Evolutionary conservation across 2,329 filamentous ascomycete genomes (phyloP).

Genomic region (Phialophora expanda): DNA sequence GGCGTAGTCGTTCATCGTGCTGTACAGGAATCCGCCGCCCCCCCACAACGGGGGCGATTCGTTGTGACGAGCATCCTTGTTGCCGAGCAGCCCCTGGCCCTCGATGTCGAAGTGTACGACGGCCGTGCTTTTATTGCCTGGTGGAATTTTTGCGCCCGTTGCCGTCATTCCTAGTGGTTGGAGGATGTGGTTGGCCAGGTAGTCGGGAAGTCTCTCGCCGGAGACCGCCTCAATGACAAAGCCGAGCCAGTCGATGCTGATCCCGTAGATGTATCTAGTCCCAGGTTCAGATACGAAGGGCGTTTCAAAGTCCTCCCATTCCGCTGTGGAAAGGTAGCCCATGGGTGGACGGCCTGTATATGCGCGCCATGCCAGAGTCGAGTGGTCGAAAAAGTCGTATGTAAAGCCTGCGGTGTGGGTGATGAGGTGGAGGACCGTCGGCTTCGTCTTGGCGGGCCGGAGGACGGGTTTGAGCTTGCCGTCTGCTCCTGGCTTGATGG

Average conservation of each 20-base stretch:
- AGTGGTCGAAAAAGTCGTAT: conserved; percentile 36
- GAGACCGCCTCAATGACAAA: conserved; percentile 54
- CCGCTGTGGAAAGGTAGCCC: conserved; percentile 17
- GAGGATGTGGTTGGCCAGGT: conserved; percentile 55
- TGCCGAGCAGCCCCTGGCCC: conserved; percentile 14
- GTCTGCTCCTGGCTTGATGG: conserved; percentile 17
- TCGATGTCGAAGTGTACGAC: conserved; percentile 90
- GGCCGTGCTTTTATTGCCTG: conserved; percentile 61
- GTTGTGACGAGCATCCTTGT: conserved; percentile 13
- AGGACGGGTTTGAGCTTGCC: conserved; percentile 21
- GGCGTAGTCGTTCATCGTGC: conserved; percentile 35
- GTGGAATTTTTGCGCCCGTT: conserved; percentile 6
- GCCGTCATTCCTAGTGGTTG: conserved; percentile 50
- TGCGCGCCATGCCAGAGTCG: conserved; percentile 27
- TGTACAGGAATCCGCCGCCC: conserved; percentile 32
- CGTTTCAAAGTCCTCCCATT: conserved; percentile 26
- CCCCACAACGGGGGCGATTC: conserved; percentile 20
- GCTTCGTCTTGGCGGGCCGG: conserved; percentile 26
- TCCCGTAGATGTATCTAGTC: conserved; percentile 34
- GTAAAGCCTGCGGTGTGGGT: conserved; percentile 35
- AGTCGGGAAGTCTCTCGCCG: conserved; percentile 51
- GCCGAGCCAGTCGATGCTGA: conserved; percentile 58
- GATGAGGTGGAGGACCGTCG: conserved; percentile 34
- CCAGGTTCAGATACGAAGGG: conserved; percentile 33
- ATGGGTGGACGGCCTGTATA: conserved; percentile 16